phyloP scores from a whole-genome alignment of 176 grass and related monocot species.

The Melocanna baccifera region DNA sequence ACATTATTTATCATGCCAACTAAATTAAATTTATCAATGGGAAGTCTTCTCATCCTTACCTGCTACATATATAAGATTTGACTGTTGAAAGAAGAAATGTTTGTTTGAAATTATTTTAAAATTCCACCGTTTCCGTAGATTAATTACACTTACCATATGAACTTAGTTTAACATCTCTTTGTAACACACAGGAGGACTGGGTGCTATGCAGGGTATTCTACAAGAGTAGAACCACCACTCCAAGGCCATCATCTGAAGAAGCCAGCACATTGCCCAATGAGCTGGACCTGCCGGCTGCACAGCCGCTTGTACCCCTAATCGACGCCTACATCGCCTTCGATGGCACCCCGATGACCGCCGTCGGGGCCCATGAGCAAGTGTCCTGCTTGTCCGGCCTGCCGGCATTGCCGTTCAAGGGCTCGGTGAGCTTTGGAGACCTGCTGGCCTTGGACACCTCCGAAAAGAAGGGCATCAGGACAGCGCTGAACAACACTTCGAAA shows the following conservation, averaged over 20 bases:
- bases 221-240: conserved; percentile 49
- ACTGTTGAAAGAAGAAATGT: not conserved
- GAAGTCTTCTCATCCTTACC: not conserved
- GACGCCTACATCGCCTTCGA: conserved; percentile 3
- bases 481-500: conserved; percentile 9
- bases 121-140: not conserved
- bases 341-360: not conserved
- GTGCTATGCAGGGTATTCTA: conserved; percentile 73
- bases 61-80: not conserved
- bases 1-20: not conserved
- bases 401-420: not conserved
- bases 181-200: conserved; percentile 56
- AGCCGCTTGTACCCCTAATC: not conserved
- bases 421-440: conserved; percentile 3
- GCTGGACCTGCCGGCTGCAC: not conserved
- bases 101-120: not conserved
- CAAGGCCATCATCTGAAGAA: conserved; percentile 23
- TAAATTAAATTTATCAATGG: not conserved
- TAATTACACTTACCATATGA: not conserved
- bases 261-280: not conserved
- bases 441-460: conserved; percentile 7
- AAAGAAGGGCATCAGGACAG: conserved; percentile 5
- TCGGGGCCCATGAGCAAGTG: conserved; percentile 17
- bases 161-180: not conserved
- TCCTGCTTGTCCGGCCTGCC: conserved; percentile 38